Conservation (phyloP, 768 basidiomycete genomes). For the Trametes coccinea region DNA sequence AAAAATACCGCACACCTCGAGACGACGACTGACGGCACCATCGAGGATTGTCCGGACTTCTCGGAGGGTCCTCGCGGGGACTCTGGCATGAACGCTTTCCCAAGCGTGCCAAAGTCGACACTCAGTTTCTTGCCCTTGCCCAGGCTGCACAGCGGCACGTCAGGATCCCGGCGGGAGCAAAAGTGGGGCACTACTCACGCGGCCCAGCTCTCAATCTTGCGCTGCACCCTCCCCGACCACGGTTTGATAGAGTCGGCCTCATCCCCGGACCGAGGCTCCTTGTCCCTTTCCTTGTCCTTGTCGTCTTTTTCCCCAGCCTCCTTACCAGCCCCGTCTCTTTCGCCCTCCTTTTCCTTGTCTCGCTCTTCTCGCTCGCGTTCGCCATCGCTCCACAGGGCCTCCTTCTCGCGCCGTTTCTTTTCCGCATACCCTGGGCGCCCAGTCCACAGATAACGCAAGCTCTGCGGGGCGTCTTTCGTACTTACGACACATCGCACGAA, state of each 20-base stretch:
- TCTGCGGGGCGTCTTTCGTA: conserved; percentile 36
- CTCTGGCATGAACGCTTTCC: conserved; percentile 26
- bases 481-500: conserved; percentile 49
- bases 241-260: conserved; percentile 36
- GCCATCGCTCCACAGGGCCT: conserved; percentile 36
- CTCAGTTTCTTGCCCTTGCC: conserved; percentile 35
- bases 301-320: conserved; percentile 29
- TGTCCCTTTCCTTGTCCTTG: conserved; percentile 31
- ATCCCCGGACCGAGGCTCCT: conserved; percentile 34
- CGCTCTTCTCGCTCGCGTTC: conserved; percentile 38
- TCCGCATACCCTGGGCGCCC: conserved; percentile 35
- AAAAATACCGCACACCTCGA: conserved; percentile 36
- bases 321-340: conserved; percentile 31
- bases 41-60: conserved; percentile 24
- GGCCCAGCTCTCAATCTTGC: conserved; percentile 51
- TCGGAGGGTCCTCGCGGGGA: conserved; percentile 23
- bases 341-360: conserved; percentile 37
- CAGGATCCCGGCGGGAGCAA: background rate
- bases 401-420: conserved; percentile 38
- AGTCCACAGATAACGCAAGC: conserved; percentile 36
- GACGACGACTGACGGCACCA: conserved; percentile 42
- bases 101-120: conserved; percentile 30
- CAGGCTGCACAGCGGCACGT: background rate
- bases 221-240: conserved; percentile 46
- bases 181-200: conserved; percentile 36